Evolutionary conservation across 148 eudicot species (phyloP).

Genomic region (Heliosperma pusillum): DNA sequence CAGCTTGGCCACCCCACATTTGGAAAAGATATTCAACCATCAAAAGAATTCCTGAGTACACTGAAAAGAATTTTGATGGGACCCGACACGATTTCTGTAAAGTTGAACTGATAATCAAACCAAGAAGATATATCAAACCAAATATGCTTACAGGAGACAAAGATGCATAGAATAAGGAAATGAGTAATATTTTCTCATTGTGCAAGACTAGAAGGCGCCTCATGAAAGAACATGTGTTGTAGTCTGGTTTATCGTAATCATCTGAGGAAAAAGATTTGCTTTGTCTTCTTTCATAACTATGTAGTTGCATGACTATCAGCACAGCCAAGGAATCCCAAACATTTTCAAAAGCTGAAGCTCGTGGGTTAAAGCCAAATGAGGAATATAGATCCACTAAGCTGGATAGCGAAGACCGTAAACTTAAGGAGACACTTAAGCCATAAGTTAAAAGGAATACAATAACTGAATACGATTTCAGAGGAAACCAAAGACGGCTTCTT

Average conservation of each 20-base stretch:
- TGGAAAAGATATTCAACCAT: conserved; percentile 74
- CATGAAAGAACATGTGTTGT: conserved; percentile 54
- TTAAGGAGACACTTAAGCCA: conserved; percentile 62
- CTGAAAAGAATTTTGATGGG: conserved; percentile 70
- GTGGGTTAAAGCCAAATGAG: conserved; percentile 52
- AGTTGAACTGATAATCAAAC: conserved; percentile 54
- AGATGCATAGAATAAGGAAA: conserved; percentile 76
- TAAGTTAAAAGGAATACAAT: conserved; percentile 58
- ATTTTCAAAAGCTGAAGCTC: conserved; percentile 59
- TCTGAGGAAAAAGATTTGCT: conserved; percentile 44
- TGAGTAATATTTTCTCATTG: conserved; percentile 68
- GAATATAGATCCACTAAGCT: conserved; percentile 46
- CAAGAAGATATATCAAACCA: conserved; percentile 76
- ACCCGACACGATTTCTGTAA: conserved; percentile 64
- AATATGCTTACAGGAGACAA: conserved; percentile 74
- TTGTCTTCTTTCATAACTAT: conserved; percentile 87
- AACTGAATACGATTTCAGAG: conserved; percentile 72
- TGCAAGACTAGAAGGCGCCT: conserved; percentile 82
- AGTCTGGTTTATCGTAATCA: conserved; percentile 39
- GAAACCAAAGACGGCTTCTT: conserved; percentile 74
- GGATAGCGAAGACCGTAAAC: conserved; percentile 60
- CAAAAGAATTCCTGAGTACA: conserved; percentile 68
- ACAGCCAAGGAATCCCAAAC: conserved; percentile 75
- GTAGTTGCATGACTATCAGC: conserved; percentile 84
- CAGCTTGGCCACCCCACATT: conserved; percentile 69